Conservation (phyloP, 2,329 filamentous ascomycete genomes). For the Coniochaeta sp. region DNA sequence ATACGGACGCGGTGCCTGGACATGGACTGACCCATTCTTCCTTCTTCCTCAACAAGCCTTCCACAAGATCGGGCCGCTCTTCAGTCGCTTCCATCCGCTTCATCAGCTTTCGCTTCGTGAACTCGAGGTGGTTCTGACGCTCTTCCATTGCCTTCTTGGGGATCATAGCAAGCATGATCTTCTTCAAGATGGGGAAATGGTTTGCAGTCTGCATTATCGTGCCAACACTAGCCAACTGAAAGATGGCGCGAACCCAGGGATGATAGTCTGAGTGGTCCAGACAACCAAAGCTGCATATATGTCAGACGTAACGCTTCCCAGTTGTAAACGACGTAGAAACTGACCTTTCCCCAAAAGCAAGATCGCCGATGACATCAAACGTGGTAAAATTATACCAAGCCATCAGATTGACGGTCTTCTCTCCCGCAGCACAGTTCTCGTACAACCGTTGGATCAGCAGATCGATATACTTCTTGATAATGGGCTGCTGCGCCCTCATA, state of each 20-base stretch:
- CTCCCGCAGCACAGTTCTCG: background rate
- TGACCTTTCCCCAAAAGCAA: background rate
- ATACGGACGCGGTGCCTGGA: too few relatives aligned
- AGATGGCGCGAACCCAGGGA: constrained; percentile 17
- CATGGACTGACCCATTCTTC: background rate
- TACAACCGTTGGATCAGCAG: constrained; percentile 17
- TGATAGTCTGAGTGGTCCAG: constrained; percentile 23
- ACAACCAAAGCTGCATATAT: constrained; percentile 22
- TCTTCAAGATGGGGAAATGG: background rate
- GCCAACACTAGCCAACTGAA: too few relatives aligned
- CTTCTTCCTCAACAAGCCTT: constrained; percentile 8
- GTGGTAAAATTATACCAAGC: constrained; percentile 21
- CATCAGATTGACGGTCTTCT: constrained; percentile 5
- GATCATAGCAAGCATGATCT: background rate
- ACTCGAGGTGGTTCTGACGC: background rate
- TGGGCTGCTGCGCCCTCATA: constrained; percentile 23
- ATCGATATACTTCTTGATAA: constrained; percentile 20
- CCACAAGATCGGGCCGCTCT: constrained; percentile 10
- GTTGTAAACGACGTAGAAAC: background rate
- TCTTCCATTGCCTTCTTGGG: background rate
- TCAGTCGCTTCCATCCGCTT: constrained; percentile 5
- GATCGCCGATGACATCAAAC: constrained; percentile 29
- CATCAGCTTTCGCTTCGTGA: constrained; percentile 3
- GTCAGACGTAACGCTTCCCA: too few relatives aligned
- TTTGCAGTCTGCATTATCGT: too few relatives aligned